These are phyloP conservation scores for Saccharomycopsis vini DNA, from an alignment of 805 yeast species.

Conservation along the genomic window DNA sequence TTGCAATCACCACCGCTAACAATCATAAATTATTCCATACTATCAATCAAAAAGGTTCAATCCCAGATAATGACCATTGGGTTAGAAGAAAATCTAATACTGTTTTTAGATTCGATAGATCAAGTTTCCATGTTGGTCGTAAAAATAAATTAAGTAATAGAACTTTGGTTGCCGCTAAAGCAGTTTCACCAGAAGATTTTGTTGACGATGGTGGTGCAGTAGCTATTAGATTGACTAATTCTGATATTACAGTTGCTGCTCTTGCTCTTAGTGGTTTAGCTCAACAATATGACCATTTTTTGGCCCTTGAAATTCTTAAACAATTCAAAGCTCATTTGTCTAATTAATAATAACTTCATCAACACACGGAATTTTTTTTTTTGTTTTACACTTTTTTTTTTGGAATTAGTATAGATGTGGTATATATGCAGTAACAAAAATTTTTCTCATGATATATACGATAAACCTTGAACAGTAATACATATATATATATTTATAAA, in stretches of 20 bases:
- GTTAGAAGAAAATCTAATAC: constrained; percentile 40
- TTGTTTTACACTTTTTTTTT: no score
- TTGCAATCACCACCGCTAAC: constrained; percentile 37
- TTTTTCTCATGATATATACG: no score
- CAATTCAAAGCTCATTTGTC: no score
- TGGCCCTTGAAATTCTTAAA: constrained; percentile 32
- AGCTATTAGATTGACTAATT: constrained; percentile 32
- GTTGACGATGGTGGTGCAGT: constrained; percentile 52
- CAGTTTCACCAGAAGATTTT: constrained; percentile 34
- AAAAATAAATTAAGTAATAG: constrained; percentile 31
- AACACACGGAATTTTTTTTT: background rate
- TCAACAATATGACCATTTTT: constrained; percentile 45
- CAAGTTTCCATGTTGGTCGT: constrained; percentile 40
- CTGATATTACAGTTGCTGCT: constrained; percentile 34
- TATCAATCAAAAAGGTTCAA: constrained; percentile 29
- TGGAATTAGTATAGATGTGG: no score
- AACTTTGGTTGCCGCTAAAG: constrained; percentile 30
- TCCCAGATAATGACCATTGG: constrained; percentile 48
- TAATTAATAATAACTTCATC: no score
- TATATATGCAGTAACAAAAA: no score
- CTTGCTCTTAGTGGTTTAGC: constrained; percentile 49
- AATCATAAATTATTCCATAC: constrained; percentile 43
- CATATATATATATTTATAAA: no score
- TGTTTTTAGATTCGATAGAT: constrained; percentile 38
- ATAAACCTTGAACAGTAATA: no score